phyloP scores from a whole-genome alignment of 139 green algal genomes.

The Chlorella sp. region DNA sequence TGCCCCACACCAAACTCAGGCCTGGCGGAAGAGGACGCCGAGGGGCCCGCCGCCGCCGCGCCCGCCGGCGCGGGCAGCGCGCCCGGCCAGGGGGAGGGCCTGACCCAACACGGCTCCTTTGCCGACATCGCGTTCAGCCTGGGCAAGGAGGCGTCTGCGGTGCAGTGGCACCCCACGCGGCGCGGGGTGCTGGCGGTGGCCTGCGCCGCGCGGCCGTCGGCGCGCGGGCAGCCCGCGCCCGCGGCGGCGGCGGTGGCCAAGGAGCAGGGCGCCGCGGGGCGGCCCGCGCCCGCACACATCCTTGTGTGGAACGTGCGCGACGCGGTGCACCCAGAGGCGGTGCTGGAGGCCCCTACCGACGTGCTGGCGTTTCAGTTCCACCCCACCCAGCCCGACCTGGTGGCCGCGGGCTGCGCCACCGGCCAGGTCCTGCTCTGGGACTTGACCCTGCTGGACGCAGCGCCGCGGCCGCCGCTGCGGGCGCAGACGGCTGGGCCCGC shows the following conservation, averaged over 20 bases:
- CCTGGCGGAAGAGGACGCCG: constrained; percentile 75
- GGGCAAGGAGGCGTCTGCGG: constrained; percentile 58
- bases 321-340: constrained; percentile 81
- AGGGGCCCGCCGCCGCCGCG: constrained; percentile 40
- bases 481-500: no score
- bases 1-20: no score
- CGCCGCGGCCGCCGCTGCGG: no score
- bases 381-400: constrained; percentile 66
- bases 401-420: constrained; percentile 77
- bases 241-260: background rate
- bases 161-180: constrained; percentile 62
- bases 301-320: constrained; percentile 87
- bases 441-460: no score
- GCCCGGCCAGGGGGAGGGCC: constrained; percentile 51
- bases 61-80: constrained; percentile 39
- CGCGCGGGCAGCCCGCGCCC: constrained; percentile 1
- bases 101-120: constrained; percentile 68
- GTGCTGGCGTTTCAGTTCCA: constrained; percentile 81
- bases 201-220: constrained; percentile 50
- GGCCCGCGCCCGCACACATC: constrained; percentile 54
- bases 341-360: constrained; percentile 79
- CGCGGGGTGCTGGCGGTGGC: constrained; percentile 71
- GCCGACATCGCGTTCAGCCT: constrained; percentile 79
- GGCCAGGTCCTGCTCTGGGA: constrained; percentile 70
- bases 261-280: background rate